These are phyloP conservation scores for Sphaerulina populicola DNA, from an alignment of 2,329 filamentous ascomycete genomes.

Conservation along the genomic window DNA sequence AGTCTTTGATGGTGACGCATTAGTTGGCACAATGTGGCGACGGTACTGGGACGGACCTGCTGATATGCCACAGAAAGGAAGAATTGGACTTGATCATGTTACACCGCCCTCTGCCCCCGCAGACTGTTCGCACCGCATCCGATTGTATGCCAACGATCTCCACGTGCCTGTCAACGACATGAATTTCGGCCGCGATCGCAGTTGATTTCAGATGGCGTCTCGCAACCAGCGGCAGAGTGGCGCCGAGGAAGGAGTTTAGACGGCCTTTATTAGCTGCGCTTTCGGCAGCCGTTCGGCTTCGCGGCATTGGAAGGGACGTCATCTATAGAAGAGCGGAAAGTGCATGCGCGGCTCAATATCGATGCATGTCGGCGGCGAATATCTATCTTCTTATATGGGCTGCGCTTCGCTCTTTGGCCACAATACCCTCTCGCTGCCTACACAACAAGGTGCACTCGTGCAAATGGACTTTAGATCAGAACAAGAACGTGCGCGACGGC, in stretches of 20 bases:
- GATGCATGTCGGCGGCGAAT: not conserved
- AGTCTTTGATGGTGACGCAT: too few relatives aligned
- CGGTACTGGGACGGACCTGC: too few relatives aligned
- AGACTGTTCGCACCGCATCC: too few relatives aligned
- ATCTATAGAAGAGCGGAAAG: not conserved
- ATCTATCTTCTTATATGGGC: not conserved
- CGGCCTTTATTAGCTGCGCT: not conserved
- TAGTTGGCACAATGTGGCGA: too few relatives aligned
- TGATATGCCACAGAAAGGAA: too few relatives aligned
- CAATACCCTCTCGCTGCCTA: not conserved
- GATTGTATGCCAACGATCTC: too few relatives aligned
- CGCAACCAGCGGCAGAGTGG: not conserved
- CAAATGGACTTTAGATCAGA: constrained; percentile 6
- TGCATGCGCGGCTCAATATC: not conserved
- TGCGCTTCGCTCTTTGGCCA: too few relatives aligned
- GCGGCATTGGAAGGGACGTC: not conserved
- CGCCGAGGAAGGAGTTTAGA: not conserved
- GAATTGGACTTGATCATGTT: too few relatives aligned
- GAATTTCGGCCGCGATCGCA: not conserved
- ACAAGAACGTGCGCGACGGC: not conserved
- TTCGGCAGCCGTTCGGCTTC: not conserved
- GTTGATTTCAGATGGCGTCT: not conserved
- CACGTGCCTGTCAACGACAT: too few relatives aligned
- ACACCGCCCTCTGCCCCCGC: too few relatives aligned
- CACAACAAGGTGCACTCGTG: not conserved